Percentiles rank a stretch among this genome's conserved stretches.
phyloP scores from a whole-genome alignment of 306 rosid genomes.

The Mimosa pudica region DNA sequence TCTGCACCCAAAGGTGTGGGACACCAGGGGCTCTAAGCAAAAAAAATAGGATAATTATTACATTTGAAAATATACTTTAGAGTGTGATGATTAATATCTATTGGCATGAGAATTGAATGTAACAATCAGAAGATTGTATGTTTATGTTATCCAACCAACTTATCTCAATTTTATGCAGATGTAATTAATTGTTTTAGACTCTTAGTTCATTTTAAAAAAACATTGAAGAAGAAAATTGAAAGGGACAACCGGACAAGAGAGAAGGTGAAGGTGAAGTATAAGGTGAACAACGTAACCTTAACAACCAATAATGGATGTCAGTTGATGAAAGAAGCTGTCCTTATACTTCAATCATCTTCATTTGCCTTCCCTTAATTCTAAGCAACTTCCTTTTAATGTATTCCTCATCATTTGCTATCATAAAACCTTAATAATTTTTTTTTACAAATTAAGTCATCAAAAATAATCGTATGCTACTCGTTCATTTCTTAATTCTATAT shows the following conservation, averaged over 20 bases:
- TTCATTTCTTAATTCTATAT: no score
- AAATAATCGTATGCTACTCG: neutral
- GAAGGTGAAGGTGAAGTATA: constrained; percentile 1
- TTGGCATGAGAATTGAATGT: no score
- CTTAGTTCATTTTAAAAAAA: no score
- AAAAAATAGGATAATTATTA: no score
- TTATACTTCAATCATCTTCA: neutral
- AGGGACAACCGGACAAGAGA: neutral
- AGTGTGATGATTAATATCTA: no score
- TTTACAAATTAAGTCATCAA: neutral
- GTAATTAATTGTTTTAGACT: neutral
- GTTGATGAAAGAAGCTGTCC: neutral
- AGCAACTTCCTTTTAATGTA: neutral
- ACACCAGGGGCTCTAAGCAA: no score
- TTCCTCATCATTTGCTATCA: neutral
- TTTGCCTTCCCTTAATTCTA: neutral
- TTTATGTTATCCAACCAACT: no score
- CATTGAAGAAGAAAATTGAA: neutral
- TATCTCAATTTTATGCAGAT: no score
- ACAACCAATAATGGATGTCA: neutral
- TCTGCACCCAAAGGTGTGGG: no score
- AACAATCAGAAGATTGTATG: no score
- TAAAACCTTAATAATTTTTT: neutral
- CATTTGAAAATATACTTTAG: no score
- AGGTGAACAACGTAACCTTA: constrained; percentile 9